Evolutionary conservation across 495 filamentous ascomycete genomes (phyloP).

Genomic region (Barbatosphaeria neglecta): DNA sequence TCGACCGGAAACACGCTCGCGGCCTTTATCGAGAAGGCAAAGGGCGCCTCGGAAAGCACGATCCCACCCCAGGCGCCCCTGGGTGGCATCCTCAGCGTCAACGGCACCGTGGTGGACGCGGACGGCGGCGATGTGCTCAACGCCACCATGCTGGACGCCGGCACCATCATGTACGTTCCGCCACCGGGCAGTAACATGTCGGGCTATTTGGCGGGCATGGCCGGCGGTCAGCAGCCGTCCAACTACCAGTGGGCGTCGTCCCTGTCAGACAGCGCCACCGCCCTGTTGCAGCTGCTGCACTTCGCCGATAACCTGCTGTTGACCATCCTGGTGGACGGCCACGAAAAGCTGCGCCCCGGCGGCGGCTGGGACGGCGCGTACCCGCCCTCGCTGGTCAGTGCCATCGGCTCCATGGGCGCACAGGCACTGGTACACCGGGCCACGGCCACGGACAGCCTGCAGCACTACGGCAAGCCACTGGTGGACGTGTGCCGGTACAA

Average conservation of each 20-base stretch:
- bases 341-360: conserved; percentile 11
- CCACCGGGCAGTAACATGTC: conserved; percentile 10
- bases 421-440: conserved; percentile 23
- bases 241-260: conserved; percentile 21
- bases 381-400: conserved; percentile 20
- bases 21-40: conserved; percentile 23
- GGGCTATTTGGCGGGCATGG: conserved; percentile 17
- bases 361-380: conserved; percentile 22
- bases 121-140: conserved; percentile 17
- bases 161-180: conserved; percentile 9
- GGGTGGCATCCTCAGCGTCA: conserved; percentile 22
- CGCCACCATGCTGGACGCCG: conserved; percentile 5
- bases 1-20: conserved; percentile 23
- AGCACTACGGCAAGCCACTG: conserved; percentile 19
- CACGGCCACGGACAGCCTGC: conserved; percentile 21
- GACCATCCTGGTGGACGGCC: conserved; percentile 18
- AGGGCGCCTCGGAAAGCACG: conserved; percentile 20
- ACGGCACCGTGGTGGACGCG: conserved; percentile 16
- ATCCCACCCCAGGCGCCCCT: conserved; percentile 24
- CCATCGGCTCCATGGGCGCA: conserved; percentile 21
- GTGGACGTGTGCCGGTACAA: conserved; percentile 16
- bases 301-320: conserved; percentile 24
- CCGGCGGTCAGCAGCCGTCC: conserved; percentile 22
- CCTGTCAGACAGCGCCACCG: conserved; percentile 14
- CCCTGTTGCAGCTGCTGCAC: conserved; percentile 13